Base-by-base conservation (phyloP, 2,329 filamentous ascomycete species). In the Botryotinia narcissicola region DNA sequence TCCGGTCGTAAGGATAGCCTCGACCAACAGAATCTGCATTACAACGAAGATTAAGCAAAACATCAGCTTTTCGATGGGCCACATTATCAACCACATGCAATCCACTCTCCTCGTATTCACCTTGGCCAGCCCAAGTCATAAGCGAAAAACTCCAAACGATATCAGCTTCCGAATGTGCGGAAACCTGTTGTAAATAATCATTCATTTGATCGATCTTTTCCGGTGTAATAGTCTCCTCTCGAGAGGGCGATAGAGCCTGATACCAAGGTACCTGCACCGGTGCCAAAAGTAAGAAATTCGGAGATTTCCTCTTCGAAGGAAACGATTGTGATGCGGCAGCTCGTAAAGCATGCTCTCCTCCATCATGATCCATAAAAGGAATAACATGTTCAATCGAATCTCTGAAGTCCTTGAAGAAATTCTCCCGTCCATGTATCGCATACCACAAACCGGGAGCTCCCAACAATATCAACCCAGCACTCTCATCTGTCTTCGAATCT, bases 361-460 rank as follows among this genome's bases (percentile, higher is more conserved):
- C 35, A 42, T 64, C 67, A 74, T 79, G 78, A 57, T 80, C 78
- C 79, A 80, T 81, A 74, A 82, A 82, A 6, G 82, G 81, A n/a
- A 82, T 80, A 37, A 89, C 81, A 71, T 80, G 77, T 60, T 86
- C 83, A 60, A 89, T 82, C 22, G 84, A 81, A 48, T 82, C 79
- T 72, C 83, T 83, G 79, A 88, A 89, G 2, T 81, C 75, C 42
- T 82, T 79, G 32, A 86, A 80, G 74, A 83, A 85, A 60, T 82
- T 82, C 32, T 84, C 81, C n/a, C 82, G 83, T 25, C 86, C 82
- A 79, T 87, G 84, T 70, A 85, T 83, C 44, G 87, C 86, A 78
- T 88, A 84, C 86, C 86, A 89, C 35, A 89, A 80, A 2, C 88
- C 88, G 2, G 84, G 83, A 54, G 86, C 84, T 3, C 88, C 88